Percentiles rank a stretch among this genome's conserved stretches.
These are phyloP conservation scores for Schwanniomyces etchellsii DNA, from an alignment of 1,139 yeast species.

Conservation along the genomic window DNA sequence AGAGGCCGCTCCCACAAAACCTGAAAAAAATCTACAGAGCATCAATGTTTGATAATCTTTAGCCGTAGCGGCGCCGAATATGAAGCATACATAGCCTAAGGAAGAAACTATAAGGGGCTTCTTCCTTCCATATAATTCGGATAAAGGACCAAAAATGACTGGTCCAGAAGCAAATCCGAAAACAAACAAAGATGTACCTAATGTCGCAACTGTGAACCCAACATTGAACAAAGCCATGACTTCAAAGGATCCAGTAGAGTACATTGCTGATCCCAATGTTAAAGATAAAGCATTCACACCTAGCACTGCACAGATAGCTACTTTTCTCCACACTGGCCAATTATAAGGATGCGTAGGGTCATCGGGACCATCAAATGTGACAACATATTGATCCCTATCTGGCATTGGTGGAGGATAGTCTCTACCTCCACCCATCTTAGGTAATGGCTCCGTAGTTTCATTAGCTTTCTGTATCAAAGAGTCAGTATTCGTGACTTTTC, in stretches of 20 bases:
- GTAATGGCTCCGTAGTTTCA: conserved; percentile 21
- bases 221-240: conserved; percentile 43
- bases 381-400: conserved; percentile 45
- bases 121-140: conserved; percentile 71
- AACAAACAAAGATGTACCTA: conserved; percentile 69
- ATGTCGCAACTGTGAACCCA: conserved; percentile 49
- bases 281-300: conserved; percentile 25
- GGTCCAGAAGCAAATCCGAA: conserved; percentile 84
- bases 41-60: conserved; percentile 67
- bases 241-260: conserved; percentile 44
- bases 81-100: conserved; percentile 53
- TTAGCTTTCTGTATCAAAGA: conserved; percentile 17
- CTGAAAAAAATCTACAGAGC: conserved; percentile 71
- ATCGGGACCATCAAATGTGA: conserved; percentile 53
- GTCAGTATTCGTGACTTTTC: conserved; percentile 22
- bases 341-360: conserved; percentile 63
- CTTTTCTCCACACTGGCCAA: conserved; percentile 43
- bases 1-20: conserved; percentile 75
- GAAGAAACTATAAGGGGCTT: conserved; percentile 48
- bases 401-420: conserved; percentile 50
- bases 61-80: conserved; percentile 69
- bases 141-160: conserved; percentile 72
- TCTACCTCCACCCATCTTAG: conserved; percentile 52
- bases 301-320: conserved; percentile 32
- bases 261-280: conserved; percentile 61